These are phyloP conservation scores for Starmerella ratchasimensis DNA, from an alignment of 805 yeast species.

Conservation along the genomic window DNA sequence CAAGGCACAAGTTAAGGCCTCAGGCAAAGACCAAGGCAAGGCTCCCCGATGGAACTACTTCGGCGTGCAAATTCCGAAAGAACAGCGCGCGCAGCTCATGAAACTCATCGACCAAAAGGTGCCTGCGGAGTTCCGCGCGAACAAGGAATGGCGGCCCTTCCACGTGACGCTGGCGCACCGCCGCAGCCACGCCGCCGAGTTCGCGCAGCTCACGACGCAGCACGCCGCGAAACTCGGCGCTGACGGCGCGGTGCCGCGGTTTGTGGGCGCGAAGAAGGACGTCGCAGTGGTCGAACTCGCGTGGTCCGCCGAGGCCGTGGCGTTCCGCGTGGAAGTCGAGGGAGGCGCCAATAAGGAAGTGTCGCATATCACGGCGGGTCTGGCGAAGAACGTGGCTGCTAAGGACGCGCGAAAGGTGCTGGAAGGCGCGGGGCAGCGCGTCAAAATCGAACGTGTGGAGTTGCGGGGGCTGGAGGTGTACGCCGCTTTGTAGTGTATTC, in stretches of 20 bases:
- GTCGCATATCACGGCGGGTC: conserved; percentile 65
- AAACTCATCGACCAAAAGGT: conserved; percentile 13
- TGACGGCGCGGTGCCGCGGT: background rate
- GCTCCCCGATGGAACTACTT: conserved; percentile 29
- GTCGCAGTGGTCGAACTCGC: conserved; percentile 31
- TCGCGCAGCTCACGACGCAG: conserved; percentile 2
- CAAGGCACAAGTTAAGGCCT: conserved; percentile 5
- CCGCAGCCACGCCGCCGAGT: conserved; percentile 3
- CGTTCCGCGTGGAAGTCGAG: conserved; percentile 36
- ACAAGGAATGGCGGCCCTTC: conserved; percentile 13
- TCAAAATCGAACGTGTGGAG: no score
- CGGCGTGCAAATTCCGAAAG: conserved; percentile 29
- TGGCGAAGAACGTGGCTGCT: conserved; percentile 3
- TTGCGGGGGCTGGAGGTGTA: no score
- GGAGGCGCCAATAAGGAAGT: conserved; percentile 32
- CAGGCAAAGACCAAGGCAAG: conserved; percentile 11
- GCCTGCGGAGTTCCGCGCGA: conserved; percentile 7
- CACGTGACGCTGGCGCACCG: conserved; percentile 28
- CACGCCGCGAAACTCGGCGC: conserved; percentile 1
- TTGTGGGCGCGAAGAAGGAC: background rate
- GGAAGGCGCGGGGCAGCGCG: background rate
- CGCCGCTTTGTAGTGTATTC: background rate
- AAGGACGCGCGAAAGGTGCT: conserved; percentile 7
- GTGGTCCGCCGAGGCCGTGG: conserved; percentile 40
- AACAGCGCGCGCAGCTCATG: conserved; percentile 15